Evolutionary conservation across 106 monocot genomes (phyloP).

Genomic region (Dioscorea dumetorum): DNA sequence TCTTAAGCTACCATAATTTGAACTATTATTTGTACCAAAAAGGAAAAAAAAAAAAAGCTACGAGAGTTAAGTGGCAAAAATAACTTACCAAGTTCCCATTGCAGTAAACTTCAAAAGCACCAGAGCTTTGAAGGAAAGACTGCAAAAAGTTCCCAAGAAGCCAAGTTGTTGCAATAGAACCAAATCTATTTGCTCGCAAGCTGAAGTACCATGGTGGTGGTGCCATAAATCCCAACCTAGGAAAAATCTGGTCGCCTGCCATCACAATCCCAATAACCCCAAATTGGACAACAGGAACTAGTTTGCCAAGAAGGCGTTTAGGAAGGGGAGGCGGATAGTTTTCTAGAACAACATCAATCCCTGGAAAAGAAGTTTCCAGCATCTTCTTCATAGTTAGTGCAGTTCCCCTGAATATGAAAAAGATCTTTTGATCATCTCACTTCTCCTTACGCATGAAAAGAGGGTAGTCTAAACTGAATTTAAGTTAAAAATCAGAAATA

Average conservation of each 20-base stretch:
- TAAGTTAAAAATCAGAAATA: too few species aligned
- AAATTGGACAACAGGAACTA: conserved; percentile 65
- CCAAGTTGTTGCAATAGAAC: conserved; percentile 82
- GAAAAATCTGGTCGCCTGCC: conserved; percentile 93
- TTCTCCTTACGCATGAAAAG: not conserved
- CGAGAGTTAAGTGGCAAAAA: not conserved
- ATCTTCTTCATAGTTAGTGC: conserved; percentile 93
- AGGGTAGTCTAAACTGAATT: not conserved
- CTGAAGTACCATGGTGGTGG: conserved; percentile 80
- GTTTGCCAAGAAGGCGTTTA: conserved; percentile 78
- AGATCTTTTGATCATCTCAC: not conserved
- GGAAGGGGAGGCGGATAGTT: conserved; percentile 91
- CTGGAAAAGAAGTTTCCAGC: conserved; percentile 90
- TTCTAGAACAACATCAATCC: conserved; percentile 63
- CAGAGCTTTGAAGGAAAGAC: conserved; percentile 72
- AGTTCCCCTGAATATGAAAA: conserved; percentile 48
- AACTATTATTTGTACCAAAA: not conserved
- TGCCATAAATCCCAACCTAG: conserved; percentile 55
- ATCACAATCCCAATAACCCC: conserved; percentile 61
- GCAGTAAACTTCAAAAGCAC: conserved; percentile 98
- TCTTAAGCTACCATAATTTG: not conserved
- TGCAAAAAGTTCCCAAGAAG: conserved; percentile 81
- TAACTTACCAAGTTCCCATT: conserved; percentile 73
- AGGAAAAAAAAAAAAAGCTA: not conserved
- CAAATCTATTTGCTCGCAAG: conserved; percentile 89